phyloP scores from a whole-genome alignment of 805 yeast genomes.

The Wickerhamiella kurtzmanii region DNA sequence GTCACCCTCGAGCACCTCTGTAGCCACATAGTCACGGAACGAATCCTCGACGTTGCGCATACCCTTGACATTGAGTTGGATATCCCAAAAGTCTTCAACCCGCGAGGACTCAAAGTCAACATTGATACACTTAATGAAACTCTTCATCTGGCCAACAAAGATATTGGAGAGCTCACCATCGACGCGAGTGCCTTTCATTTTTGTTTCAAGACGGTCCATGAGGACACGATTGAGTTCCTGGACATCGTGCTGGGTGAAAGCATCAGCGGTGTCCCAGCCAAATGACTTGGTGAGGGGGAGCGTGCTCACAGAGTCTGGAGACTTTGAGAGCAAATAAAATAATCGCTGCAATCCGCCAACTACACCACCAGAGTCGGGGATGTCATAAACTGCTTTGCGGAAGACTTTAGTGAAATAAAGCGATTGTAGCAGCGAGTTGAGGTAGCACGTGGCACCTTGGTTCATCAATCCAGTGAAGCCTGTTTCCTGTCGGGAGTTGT shows the following conservation, averaged over 20 bases:
- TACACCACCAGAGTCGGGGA: constrained; percentile 60
- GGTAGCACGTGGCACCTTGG: constrained; percentile 97
- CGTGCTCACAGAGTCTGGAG: constrained; percentile 69
- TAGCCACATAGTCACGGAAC: constrained; percentile 74
- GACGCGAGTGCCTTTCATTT: constrained; percentile 79
- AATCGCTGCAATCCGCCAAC: constrained; percentile 77
- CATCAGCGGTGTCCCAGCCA: constrained; percentile 95
- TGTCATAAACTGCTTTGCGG: constrained; percentile 73
- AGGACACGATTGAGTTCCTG: constrained; percentile 90
- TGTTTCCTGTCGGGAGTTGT: constrained; percentile 71
- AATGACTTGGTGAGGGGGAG: constrained; percentile 76
- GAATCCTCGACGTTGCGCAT: constrained; percentile 58
- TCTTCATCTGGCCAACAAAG: constrained; percentile 94
- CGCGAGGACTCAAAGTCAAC: constrained; percentile 89
- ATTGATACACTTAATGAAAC: constrained; percentile 80
- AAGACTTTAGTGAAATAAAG: constrained; percentile 74
- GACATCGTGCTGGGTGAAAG: constrained; percentile 95
- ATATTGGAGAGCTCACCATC: constrained; percentile 63
- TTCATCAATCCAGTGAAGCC: constrained; percentile 88
- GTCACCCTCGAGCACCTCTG: constrained; percentile 84
- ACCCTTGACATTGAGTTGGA: constrained; percentile 85
- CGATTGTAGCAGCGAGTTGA: constrained; percentile 83
- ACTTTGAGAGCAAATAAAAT: constrained; percentile 65
- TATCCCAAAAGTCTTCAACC: constrained; percentile 94
- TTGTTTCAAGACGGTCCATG: constrained; percentile 84